phyloP scores from a whole-genome alignment of 2,329 filamentous ascomycete species.

The Aspergillus eucalypticola region DNA sequence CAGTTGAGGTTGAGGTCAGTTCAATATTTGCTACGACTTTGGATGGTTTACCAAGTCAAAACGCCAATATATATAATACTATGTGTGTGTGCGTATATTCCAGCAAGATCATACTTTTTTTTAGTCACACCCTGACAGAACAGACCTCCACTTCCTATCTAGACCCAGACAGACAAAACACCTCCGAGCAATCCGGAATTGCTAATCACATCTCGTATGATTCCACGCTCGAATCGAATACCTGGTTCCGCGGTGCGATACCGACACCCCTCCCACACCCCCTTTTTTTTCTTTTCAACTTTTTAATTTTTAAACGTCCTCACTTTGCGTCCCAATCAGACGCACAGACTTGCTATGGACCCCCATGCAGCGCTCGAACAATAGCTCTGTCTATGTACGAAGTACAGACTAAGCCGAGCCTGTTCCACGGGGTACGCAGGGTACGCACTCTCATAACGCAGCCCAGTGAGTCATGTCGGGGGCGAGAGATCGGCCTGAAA shows the following conservation, averaged over 20 bases:
- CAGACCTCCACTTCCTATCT: neutral
- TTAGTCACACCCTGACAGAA: neutral
- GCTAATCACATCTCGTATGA: neutral
- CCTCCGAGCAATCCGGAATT: neutral
- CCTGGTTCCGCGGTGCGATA: neutral
- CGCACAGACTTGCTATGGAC: conserved; percentile 13
- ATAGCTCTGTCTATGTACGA: conserved; percentile 5
- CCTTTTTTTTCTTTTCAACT: neutral
- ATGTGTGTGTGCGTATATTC: neutral
- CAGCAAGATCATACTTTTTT: neutral
- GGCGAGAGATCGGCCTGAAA: conserved; percentile 9
- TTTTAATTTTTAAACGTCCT: neutral
- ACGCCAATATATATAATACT: neutral
- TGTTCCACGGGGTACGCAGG: conserved; percentile 2
- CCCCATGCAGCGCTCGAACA: conserved; percentile 6
- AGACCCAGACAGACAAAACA: neutral
- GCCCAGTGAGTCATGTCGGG: conserved; percentile 1
- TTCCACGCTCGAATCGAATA: neutral
- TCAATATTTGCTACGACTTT: too few relatives aligned
- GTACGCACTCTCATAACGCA: neutral
- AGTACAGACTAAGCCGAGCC: conserved; percentile 7
- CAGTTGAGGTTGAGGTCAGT: neutral
- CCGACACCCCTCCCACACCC: neutral
- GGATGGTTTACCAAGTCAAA: neutral
- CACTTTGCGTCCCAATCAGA: conserved; percentile 2